phyloP scores from a whole-genome alignment of 768 basidiomycete genomes.

The Russula sp. region DNA sequence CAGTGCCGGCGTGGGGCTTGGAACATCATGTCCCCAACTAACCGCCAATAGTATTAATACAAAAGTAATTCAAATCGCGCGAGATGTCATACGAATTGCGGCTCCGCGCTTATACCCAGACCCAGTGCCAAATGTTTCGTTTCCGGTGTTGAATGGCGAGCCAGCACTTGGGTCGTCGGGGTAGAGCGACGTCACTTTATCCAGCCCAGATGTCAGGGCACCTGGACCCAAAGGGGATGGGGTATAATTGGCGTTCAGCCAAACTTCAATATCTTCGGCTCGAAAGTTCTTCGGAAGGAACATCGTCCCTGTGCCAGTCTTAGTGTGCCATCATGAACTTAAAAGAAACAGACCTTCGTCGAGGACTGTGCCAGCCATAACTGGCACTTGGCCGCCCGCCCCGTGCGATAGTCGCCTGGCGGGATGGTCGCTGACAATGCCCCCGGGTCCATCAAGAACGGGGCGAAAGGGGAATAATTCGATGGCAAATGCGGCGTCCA shows the following conservation, averaged over 20 bases:
- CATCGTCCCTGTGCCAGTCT: slow-evolving; percentile 36
- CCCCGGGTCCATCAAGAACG: slow-evolving; percentile 43
- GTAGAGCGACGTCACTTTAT: slow-evolving; percentile 40
- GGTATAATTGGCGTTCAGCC: slow-evolving; percentile 22
- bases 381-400: slow-evolving; percentile 42
- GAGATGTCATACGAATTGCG: slow-evolving; percentile 32
- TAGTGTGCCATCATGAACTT: neutral
- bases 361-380: slow-evolving; percentile 45
- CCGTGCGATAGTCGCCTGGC: slow-evolving; percentile 38
- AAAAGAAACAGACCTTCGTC: slow-evolving; percentile 43
- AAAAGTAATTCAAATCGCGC: too few relatives aligned
- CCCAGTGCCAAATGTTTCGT: slow-evolving; percentile 45
- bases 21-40: slow-evolving; percentile 43
- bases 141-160: slow-evolving; percentile 48
- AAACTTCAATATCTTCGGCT: neutral
- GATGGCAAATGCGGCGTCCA: slow-evolving; percentile 32
- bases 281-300: slow-evolving; percentile 36
- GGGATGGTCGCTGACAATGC: slow-evolving; percentile 42
- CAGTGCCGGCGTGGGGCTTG: slow-evolving; percentile 41
- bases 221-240: slow-evolving; percentile 25
- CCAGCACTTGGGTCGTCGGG: slow-evolving; percentile 44
- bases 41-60: neutral
- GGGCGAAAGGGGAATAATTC: slow-evolving; percentile 40
- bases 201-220: slow-evolving; percentile 30
- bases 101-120: slow-evolving; percentile 42